A percentile compares a stretch with the other conserved stretches of the same genome.
Evolutionary conservation across 192 early-diverging fungal species (phyloP).

Genomic region (Rhizoclosmatium sp.): DNA sequence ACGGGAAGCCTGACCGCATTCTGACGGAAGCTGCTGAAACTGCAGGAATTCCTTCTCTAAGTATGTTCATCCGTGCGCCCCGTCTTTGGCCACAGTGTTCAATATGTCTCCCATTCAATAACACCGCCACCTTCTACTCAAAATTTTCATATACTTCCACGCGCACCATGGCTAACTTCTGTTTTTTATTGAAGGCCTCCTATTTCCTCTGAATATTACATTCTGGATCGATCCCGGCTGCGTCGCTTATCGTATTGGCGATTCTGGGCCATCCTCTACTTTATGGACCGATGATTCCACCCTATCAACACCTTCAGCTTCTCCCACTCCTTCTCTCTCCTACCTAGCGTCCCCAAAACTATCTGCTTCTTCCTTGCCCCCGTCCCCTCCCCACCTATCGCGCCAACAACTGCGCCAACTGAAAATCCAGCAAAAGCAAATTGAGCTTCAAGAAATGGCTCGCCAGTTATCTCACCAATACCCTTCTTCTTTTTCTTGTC

Average conservation of each 20-base stretch:
- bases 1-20: slow-evolving; percentile 17
- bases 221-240: slow-evolving; percentile 47
- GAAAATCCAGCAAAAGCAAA: slow-evolving; percentile 34
- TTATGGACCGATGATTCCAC: slow-evolving; percentile 23
- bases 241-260: slow-evolving; percentile 35
- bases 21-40: slow-evolving; percentile 16
- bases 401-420: slow-evolving; percentile 22
- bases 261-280: slow-evolving; percentile 22
- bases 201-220: slow-evolving; percentile 28
- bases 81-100: not conserved
- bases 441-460: slow-evolving; percentile 35
- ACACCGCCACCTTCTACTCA: not conserved
- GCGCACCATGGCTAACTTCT: too few relatives aligned
- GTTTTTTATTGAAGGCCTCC: not conserved
- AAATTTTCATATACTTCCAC: not conserved
- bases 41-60: slow-evolving; percentile 11
- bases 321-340: not conserved
- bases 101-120: not conserved
- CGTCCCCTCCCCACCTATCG: slow-evolving; percentile 29
- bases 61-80: not conserved
- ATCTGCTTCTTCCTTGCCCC: slow-evolving; percentile 11
- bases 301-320: not conserved
- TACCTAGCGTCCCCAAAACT: not conserved
- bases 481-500: too few relatives aligned
- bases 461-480: slow-evolving; percentile 15